Base-by-base conservation (phyloP, 164 flowering plant genomes). In the Protea cynaroides region DNA sequence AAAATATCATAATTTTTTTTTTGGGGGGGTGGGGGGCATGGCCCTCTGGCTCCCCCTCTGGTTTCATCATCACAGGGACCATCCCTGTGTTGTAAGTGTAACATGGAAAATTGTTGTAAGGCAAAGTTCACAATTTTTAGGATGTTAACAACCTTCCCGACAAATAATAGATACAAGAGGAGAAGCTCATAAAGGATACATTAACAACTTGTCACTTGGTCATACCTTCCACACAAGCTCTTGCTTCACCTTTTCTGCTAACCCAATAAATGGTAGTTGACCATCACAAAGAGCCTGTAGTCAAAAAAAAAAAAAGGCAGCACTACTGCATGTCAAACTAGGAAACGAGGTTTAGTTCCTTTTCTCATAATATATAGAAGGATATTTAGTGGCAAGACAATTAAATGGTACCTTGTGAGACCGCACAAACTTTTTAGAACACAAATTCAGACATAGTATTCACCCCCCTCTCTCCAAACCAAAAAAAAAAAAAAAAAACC, bases 201-300 rank as follows among this genome's bases (percentile, higher is more conserved):
- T 56, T 66, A 5, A 15, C 56, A 46, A 18, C 62, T 61, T 47
- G 55, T 38, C 69, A 69, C 63, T 25, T 62, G 36, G 50, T 40
- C 44, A 62, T 66, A 94, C 99, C 96, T 91, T 94, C 93, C 92
- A 86, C 43, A 76, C 79, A 68, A 94, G 89, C 84, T 94, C 97
- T 68, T 71, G 84, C 77, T 86, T 95, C 24, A 84, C 85, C 75
- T 85, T 92, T 29, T 91, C 99, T 37, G 73, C 68, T 55, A 94
- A 74, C 57, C 96, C 99, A 77, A 89, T 80, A 70, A 91, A 88
- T 17, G 99, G 99, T 21, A 94, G 69, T 66, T 88, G 78, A 65
- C 96, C 96, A 77, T 81, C 75, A 76, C 96, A 89, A 65, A 94
- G 88, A 65, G 83, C 69, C 99, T 94, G 76, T n/a, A n/a, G n/a